Evolutionary conservation across 2,329 filamentous ascomycete genomes (phyloP).

Genomic region (Colletotrichum sublineola): DNA sequence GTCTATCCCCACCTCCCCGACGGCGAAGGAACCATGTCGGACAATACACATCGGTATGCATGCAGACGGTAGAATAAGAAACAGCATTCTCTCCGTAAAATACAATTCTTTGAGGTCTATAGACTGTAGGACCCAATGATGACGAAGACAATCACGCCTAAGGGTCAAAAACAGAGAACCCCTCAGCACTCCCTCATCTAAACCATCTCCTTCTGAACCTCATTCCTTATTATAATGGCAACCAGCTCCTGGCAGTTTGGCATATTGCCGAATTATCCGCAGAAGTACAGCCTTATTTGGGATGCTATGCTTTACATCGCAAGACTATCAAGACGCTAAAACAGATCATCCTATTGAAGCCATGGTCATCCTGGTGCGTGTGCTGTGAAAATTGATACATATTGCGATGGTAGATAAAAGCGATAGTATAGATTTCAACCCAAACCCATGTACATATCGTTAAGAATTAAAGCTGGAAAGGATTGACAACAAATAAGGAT

Average conservation of each 20-base stretch:
- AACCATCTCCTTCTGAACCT: slow-evolving; percentile 51
- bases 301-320: slow-evolving; percentile 27
- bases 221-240: slow-evolving; percentile 53
- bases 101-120: not conserved
- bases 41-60: too few relatives aligned
- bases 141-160: not conserved
- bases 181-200: slow-evolving; percentile 42
- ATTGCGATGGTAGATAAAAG: slow-evolving; percentile 38
- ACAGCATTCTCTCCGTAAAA: not conserved
- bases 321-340: slow-evolving; percentile 28
- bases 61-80: not conserved
- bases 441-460: too few relatives aligned
- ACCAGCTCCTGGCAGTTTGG: slow-evolving; percentile 57
- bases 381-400: slow-evolving; percentile 54
- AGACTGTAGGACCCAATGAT: not conserved
- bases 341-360: slow-evolving; percentile 12
- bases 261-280: slow-evolving; percentile 45
- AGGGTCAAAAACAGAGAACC: not conserved
- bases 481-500: too few relatives aligned
- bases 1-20: slow-evolving; percentile 6
- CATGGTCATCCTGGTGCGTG: slow-evolving; percentile 3
- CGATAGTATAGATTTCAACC: not conserved
- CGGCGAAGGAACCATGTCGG: not conserved
- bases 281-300: slow-evolving; percentile 47
- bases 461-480: not conserved